These are phyloP conservation scores for Blastosporella zonata DNA, from an alignment of 1,284 basidiomycete genomes.

Conservation along the genomic window DNA sequence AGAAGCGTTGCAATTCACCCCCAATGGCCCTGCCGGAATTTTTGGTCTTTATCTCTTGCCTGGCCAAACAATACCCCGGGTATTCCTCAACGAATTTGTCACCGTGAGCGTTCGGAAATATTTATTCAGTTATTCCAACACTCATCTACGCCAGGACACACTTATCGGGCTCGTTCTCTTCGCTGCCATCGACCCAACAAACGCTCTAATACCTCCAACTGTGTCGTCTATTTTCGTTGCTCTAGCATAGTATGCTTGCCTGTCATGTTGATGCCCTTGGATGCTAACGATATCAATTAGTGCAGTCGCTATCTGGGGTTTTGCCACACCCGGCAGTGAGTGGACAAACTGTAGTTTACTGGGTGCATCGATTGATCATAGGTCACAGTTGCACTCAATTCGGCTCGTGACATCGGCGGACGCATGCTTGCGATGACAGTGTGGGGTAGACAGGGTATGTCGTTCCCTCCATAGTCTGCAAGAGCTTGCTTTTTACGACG, in stretches of 20 bases:
- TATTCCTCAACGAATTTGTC: constrained; percentile 66
- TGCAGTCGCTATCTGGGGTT: constrained; percentile 57
- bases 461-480: background rate
- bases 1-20: constrained; percentile 50
- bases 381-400: constrained; percentile 54
- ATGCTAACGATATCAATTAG: constrained; percentile 28
- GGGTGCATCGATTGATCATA: background rate
- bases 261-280: background rate
- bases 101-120: constrained; percentile 38
- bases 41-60: constrained; percentile 51
- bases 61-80: constrained; percentile 48
- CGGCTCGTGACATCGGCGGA: constrained; percentile 68
- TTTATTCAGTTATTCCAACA: constrained; percentile 1
- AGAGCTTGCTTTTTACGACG: background rate
- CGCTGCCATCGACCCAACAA: constrained; percentile 65
- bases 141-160: constrained; percentile 48
- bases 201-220: constrained; percentile 51
- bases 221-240: constrained; percentile 51
- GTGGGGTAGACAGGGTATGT: constrained; percentile 47
- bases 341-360: background rate
- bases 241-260: constrained; percentile 47
- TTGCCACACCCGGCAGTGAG: constrained; percentile 48
- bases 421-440: constrained; percentile 56
- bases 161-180: constrained; percentile 59
- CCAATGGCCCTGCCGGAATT: constrained; percentile 60